A percentile compares a stretch with the other conserved stretches of the same genome.
phyloP scores from a whole-genome alignment of 2,329 filamentous ascomycete species.

The Pyrenophora graminea region DNA sequence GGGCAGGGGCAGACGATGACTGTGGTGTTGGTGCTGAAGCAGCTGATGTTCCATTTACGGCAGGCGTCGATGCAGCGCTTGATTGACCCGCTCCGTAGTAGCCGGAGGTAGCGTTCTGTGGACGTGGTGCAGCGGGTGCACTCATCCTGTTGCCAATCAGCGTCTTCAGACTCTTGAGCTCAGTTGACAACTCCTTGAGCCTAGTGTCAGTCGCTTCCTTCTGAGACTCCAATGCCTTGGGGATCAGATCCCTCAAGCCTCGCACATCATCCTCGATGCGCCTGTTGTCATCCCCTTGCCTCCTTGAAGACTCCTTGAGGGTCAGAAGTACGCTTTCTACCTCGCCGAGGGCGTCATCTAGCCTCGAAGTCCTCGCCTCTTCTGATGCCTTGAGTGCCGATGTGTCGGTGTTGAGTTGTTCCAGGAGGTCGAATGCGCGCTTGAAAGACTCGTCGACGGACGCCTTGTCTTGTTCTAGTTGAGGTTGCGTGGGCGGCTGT shows the following conservation, averaged over 20 bases:
- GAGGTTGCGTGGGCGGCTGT: slow-evolving; percentile 88
- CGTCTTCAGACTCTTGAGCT: slow-evolving; percentile 91
- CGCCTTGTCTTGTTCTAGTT: slow-evolving; percentile 91
- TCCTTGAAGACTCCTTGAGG: slow-evolving; percentile 77
- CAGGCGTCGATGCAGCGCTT: slow-evolving; percentile 26
- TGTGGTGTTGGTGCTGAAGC: slow-evolving; percentile 24
- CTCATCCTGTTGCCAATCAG: slow-evolving; percentile 70
- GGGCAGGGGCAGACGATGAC: slow-evolving; percentile 18
- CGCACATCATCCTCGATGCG: slow-evolving; percentile 85
- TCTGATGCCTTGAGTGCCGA: slow-evolving; percentile 85
- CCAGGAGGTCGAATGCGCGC: slow-evolving; percentile 85
- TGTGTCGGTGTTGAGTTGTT: slow-evolving; percentile 90
- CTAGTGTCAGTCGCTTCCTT: slow-evolving; percentile 81
- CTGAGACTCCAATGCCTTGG: slow-evolving; percentile 84
- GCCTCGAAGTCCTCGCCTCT: slow-evolving; percentile 76
- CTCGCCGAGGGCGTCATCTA: slow-evolving; percentile 80
- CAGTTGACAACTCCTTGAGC: slow-evolving; percentile 80
- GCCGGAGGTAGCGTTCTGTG: slow-evolving; percentile 24
- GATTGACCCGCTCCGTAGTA: slow-evolving; percentile 32
- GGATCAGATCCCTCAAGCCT: slow-evolving; percentile 80
- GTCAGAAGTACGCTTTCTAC: slow-evolving; percentile 82
- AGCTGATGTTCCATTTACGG: slow-evolving; percentile 33
- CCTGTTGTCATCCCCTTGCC: slow-evolving; percentile 85
- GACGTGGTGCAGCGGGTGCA: slow-evolving; percentile 31
- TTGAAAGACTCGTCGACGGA: slow-evolving; percentile 92